Evolutionary conservation across 192 early-diverging fungal genomes (phyloP).

Genomic region (Bifiguratus adelaidae): DNA sequence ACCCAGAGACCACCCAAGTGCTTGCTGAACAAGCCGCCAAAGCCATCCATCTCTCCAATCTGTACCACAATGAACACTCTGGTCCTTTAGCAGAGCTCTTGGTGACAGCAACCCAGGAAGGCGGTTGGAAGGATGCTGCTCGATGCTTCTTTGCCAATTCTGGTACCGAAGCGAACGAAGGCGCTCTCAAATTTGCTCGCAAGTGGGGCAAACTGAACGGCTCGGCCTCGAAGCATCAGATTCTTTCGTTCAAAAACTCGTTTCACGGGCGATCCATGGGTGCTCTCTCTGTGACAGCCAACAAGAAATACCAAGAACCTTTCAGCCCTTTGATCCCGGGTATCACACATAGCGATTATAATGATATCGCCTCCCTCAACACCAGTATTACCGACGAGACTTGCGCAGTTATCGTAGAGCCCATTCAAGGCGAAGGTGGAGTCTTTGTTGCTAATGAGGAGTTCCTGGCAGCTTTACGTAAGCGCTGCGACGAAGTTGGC

Average conservation of each 20-base stretch:
- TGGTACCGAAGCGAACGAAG: conserved; percentile 98
- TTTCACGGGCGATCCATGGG: conserved; percentile 98
- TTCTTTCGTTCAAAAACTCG: conserved; percentile 83
- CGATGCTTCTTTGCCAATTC: conserved; percentile 95
- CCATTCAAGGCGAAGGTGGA: conserved; percentile 96
- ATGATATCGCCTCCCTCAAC: conserved; percentile 53
- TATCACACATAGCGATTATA: conserved; percentile 59
- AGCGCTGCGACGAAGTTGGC: conserved; percentile 73
- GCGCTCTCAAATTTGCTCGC: conserved; percentile 91
- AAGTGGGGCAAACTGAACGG: conserved; percentile 66
- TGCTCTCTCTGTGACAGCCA: conserved; percentile 88
- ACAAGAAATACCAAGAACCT: conserved; percentile 89
- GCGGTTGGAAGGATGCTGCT: conserved; percentile 26
- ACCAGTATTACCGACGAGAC: conserved; percentile 63
- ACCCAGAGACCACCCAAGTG: conserved; percentile 58
- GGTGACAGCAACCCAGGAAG: conserved; percentile 43
- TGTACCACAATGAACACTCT: conserved; percentile 88
- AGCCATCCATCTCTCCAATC: conserved; percentile 82
- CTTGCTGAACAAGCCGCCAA: conserved; percentile 74
- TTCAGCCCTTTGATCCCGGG: conserved; percentile 88
- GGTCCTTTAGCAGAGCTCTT: conserved; percentile 67
- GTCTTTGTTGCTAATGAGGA: conserved; percentile 59
- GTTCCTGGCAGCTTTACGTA: conserved; percentile 70
- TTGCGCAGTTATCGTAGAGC: conserved; percentile 92
- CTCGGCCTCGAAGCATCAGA: conserved; percentile 45